phyloP scores from a whole-genome alignment of 352 stramenopile genomes.

The Thraustochytrium striatum region DNA sequence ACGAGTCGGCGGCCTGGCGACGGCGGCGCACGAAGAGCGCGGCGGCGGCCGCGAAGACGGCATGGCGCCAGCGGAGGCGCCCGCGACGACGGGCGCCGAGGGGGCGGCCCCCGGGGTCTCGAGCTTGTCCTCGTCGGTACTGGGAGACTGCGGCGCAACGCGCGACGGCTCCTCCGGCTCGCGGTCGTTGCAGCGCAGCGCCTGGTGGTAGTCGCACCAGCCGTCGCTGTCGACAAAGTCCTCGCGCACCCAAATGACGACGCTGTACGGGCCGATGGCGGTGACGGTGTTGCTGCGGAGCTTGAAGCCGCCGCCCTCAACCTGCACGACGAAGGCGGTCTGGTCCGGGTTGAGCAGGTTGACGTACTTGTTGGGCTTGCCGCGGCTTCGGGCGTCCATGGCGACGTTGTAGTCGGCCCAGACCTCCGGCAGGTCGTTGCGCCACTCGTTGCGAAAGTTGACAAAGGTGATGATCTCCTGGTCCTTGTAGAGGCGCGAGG shows the following conservation, averaged over 20 bases:
- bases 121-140: too few species aligned
- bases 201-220: background rate
- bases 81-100: too few species aligned
- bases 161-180: too few species aligned
- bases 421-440: background rate
- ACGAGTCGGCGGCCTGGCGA: too few species aligned
- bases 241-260: background rate
- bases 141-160: too few species aligned
- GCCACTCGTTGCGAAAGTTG: background rate
- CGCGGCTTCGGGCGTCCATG: too few species aligned
- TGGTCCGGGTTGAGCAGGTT: constrained; percentile 8
- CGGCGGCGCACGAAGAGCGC: too few species aligned
- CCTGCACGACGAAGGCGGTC: background rate
- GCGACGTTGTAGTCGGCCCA: background rate
- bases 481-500: background rate
- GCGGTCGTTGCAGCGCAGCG: background rate
- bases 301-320: background rate
- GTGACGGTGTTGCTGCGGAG: background rate
- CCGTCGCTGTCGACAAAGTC: constrained; percentile 7
- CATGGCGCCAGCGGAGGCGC: too few species aligned
- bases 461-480: constrained; percentile 2
- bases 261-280: background rate
- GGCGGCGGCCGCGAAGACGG: too few species aligned
- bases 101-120: too few species aligned
- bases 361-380: background rate